Base-by-base conservation (phyloP, 495 filamentous ascomycete species). In the Cercophora sp. region DNA sequence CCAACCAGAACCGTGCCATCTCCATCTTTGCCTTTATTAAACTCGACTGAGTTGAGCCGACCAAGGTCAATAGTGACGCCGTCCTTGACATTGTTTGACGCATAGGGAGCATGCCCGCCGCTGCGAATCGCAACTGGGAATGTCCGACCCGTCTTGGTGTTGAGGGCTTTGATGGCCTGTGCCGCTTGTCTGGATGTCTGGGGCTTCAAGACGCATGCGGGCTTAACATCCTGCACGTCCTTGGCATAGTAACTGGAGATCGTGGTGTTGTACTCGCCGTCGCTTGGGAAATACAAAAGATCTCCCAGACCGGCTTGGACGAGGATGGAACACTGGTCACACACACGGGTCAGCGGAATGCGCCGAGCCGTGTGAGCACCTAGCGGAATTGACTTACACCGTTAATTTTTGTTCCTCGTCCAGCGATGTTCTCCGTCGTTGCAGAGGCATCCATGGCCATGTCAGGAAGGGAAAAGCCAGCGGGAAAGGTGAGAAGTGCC, bases 51-150 rank as follows among this genome's bases (percentile, higher is more conserved):
- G 48, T 72, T 75, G 60, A 82, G 65, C n/a, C 55, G 52, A 20
- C 57, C 65, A 8, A 83, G 60, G 54, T 82, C 79, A 45, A 82
- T 75, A 0, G 75, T 79, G 5, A 80, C 70, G 1, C 77, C 79
- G 23, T 68, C 58, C 1, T 57, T 57, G 41, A 76, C 70, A 52
- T 72, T 76, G 51, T 65, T 72, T 32, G 48, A 60, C 23, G 67
- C 60, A 2, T 51, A 22, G 0, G 58, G 59, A 8, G 63, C 61
- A 57, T 79, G 77, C 18, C 78, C 76, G 26, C 75, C 76, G 40
- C 75, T 69, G 36, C 71, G 70, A 3, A 81, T 61, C 27, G 75
- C 77, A 43, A 80, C 72, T 19, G 66, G 19, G 4, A 44, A 22
- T 15, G n/a, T 15, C 41, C 22, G 29, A 22, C 4, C n/a, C 8